A percentile compares a stretch with the other conserved stretches of the same genome.
These are phyloP conservation scores for Nitzschia sp. DNA, from an alignment of 108 stramenopile species.

Conservation along the genomic window DNA sequence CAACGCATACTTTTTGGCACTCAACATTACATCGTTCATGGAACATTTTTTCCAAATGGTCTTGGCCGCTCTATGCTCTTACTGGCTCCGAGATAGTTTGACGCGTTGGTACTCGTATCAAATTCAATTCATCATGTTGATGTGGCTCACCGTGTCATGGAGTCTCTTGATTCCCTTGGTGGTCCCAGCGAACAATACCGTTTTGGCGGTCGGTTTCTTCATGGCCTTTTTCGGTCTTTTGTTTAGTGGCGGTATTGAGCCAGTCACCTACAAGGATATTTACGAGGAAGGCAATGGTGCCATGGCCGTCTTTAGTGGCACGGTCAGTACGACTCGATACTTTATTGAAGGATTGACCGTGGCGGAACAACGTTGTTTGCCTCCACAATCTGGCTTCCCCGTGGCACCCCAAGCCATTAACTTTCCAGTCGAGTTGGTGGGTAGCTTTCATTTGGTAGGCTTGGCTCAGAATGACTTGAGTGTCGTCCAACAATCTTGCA, in stretches of 20 bases:
- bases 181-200: slow-evolving; percentile 38
- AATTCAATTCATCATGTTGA: slow-evolving; percentile 34
- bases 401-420: slow-evolving; percentile 8
- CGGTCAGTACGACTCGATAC: slow-evolving; percentile 26
- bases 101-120: slow-evolving; percentile 13
- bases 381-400: slow-evolving; percentile 51
- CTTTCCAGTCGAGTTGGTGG: slow-evolving; percentile 2
- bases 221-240: slow-evolving; percentile 42
- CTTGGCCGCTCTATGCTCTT: slow-evolving; percentile 38
- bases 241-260: slow-evolving; percentile 39
- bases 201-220: slow-evolving; percentile 34
- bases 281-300: slow-evolving; percentile 24
- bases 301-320: slow-evolving; percentile 23
- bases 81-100: slow-evolving; percentile 29
- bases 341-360: slow-evolving; percentile 41
- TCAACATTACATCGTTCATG: slow-evolving; percentile 37
- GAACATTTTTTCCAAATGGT: slow-evolving; percentile 37
- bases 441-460: slow-evolving; percentile 10
- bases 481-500: slow-evolving; percentile 18
- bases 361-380: slow-evolving; percentile 31
- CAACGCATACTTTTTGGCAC: slow-evolving; percentile 47
- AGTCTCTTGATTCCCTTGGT: slow-evolving; percentile 39
- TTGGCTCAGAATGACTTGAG: slow-evolving; percentile 32
- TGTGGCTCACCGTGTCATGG: slow-evolving; percentile 48
- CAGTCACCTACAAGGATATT: slow-evolving; percentile 25